A percentile compares a stretch with the other conserved stretches of the same genome.
These are phyloP conservation scores for Coemansia sp. DNA, from an alignment of 192 early-diverging fungal species.

Conservation along the genomic window DNA sequence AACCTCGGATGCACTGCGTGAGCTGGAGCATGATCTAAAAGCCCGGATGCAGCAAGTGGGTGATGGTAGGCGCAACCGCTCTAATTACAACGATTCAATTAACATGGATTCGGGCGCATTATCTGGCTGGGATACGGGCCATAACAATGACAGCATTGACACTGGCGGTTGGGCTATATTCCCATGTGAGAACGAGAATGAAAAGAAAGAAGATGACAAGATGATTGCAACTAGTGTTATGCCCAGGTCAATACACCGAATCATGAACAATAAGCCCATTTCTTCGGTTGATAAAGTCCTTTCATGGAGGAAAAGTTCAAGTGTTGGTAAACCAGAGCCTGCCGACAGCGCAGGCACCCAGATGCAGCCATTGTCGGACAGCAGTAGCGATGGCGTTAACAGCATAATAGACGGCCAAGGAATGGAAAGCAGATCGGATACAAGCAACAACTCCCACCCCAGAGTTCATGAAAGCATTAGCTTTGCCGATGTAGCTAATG, in stretches of 20 bases:
- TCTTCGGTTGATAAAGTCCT: constrained; percentile 27
- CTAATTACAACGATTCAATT: not conserved
- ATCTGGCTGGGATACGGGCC: not conserved
- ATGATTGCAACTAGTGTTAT: constrained; percentile 13
- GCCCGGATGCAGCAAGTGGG: not conserved
- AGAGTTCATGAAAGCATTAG: not conserved
- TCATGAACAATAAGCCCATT: not conserved
- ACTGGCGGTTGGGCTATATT: constrained; percentile 1
- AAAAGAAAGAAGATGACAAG: not conserved
- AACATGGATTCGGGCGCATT: not conserved
- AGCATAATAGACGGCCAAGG: not conserved
- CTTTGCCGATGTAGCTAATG: not conserved
- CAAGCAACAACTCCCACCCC: not conserved
- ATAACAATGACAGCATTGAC: not conserved
- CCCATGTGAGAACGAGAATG: not conserved
- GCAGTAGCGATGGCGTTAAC: not conserved
- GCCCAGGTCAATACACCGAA: constrained; percentile 32
- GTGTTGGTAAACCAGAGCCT: not conserved
- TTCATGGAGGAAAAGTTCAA: constrained; percentile 13
- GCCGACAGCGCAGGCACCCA: not conserved
- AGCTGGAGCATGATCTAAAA: not conserved
- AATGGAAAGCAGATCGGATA: not conserved
- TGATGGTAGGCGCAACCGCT: not conserved
- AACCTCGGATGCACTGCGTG: not conserved
- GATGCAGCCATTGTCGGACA: not conserved